These are phyloP conservation scores for Capillidium rhysosporum DNA, from an alignment of 371 early-diverging fungal genomes.

Conservation along the genomic window DNA sequence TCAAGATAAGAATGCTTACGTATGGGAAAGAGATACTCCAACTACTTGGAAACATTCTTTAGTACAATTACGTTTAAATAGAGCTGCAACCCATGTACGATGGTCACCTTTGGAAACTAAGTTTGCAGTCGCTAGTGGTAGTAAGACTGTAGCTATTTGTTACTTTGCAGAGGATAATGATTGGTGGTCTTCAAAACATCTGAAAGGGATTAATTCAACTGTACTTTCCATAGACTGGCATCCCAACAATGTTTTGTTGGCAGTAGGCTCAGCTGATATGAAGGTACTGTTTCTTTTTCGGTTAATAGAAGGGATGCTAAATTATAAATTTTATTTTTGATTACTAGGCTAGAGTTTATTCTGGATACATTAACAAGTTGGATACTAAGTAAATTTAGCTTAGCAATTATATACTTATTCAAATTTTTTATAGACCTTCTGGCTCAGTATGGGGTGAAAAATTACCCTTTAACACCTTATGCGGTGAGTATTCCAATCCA, in stretches of 20 bases:
- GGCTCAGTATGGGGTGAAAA: slow-evolving; percentile 83
- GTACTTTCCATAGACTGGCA: slow-evolving; percentile 90
- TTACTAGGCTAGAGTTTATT: slow-evolving; percentile 70
- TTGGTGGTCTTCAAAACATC: slow-evolving; percentile 92
- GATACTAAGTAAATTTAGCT: slow-evolving; percentile 48
- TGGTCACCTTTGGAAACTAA: slow-evolving; percentile 96
- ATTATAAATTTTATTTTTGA: background rate
- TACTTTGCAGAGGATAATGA: slow-evolving; percentile 90
- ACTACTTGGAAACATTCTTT: slow-evolving; percentile 78
- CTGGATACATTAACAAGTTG: slow-evolving; percentile 85
- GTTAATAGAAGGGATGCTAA: too few species aligned
- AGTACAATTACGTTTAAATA: slow-evolving; percentile 85
- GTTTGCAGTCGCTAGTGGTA: slow-evolving; percentile 93
- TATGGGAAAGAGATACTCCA: slow-evolving; percentile 63
- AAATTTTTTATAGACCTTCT: slow-evolving; percentile 28
- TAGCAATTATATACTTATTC: background rate
- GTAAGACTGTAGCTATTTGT: slow-evolving; percentile 75
- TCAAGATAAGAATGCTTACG: slow-evolving; percentile 96
- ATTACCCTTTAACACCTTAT: slow-evolving; percentile 80
- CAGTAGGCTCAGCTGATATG: slow-evolving; percentile 89
- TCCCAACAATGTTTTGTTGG: slow-evolving; percentile 84
- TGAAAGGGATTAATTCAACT: slow-evolving; percentile 81
- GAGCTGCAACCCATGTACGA: slow-evolving; percentile 85
- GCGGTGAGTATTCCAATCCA: slow-evolving; percentile 65
- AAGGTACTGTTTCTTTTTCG: slow-evolving; percentile 23